Base-by-base conservation (phyloP, 768 basidiomycete genomes). In the Phaffia tasmanica region DNA sequence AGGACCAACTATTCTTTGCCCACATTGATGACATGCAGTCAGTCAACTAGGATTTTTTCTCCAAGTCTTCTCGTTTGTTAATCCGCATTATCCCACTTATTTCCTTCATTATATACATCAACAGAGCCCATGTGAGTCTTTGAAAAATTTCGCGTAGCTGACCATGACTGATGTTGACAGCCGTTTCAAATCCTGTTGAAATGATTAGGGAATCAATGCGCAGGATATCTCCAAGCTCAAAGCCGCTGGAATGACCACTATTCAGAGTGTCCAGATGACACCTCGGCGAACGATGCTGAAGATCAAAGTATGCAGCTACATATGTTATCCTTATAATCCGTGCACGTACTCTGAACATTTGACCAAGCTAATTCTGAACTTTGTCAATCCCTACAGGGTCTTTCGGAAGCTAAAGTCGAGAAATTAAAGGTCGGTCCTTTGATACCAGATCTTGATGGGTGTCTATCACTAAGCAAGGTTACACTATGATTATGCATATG, bases 361-460 rank as follows among this genome's bases (percentile, higher is more conserved):
- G 35, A 11, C 35, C 35, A 42, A 5, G 11, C 35, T 42, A 11
- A 42, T 60, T 5, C 57, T 59, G 27, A 21, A 27, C 8, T 35
- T 18, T 2, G 19, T 30, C 21, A 19, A n/a, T 19, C 18, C 15
- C 29, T 21, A 3, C 48, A 68, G 58, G 67, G 67, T 42, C 63
- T 69, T 11, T 69, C 67, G 8, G 67, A 69, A n/a, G 67, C 67
- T 15, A 69, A 69, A 48, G 63, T 69, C 30, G 67, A 69, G 50
- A 69, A 69, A 55, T 53, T 69, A 49, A 69, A 69, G 35, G 35
- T 42, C 6, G 11, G 11, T 42, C 11, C 4, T 5, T 42, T 42
- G 6, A 42, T 42, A 11, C 35, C 35, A 42, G 4, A 11, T 42
- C 35, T 42, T 42, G 35, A 42, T 42, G 11, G 4, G 11, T 42